Evolutionary conservation across 2,329 filamentous ascomycete genomes (phyloP).

Genomic region (Botrytis pseudocinerea): DNA sequence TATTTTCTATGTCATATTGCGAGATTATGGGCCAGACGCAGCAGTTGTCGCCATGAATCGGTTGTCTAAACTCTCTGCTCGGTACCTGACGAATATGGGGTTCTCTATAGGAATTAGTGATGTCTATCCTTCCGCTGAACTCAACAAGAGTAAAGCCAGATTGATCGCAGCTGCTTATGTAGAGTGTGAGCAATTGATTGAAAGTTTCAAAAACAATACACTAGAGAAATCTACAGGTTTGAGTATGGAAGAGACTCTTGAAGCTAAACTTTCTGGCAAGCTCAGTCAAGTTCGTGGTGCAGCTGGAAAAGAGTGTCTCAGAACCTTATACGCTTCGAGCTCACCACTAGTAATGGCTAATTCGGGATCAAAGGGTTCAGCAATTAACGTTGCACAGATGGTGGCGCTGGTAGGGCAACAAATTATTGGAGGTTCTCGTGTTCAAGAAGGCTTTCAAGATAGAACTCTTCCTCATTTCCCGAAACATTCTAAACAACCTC

Average conservation of each 20-base stretch:
- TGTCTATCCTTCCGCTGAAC: constrained; percentile 75
- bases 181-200: constrained; percentile 80
- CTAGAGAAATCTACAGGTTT: constrained; percentile 86
- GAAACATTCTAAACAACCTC: constrained; percentile 88
- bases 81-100: constrained; percentile 84
- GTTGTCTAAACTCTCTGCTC: constrained; percentile 83
- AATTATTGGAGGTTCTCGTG: constrained; percentile 91
- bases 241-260: constrained; percentile 87
- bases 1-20: constrained; percentile 92
- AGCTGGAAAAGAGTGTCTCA: constrained; percentile 88
- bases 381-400: constrained; percentile 99
- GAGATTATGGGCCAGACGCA: constrained; percentile 89
- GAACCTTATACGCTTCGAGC: constrained; percentile 86
- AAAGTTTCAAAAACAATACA: constrained; percentile 75
- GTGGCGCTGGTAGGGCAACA: constrained; percentile 96
- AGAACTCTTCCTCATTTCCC: constrained; percentile 92
- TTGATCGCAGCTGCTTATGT: constrained; percentile 78
- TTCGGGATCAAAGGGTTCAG: constrained; percentile 93
- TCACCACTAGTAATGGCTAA: constrained; percentile 95
- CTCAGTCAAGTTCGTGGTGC: constrained; percentile 88
- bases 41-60: constrained; percentile 93
- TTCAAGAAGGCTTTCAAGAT: constrained; percentile 94
- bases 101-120: constrained; percentile 97
- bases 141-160: constrained; percentile 71
- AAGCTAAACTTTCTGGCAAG: constrained; percentile 87